Conservation (phyloP, 2,329 filamentous ascomycete species). For the Beauveria sp. region DNA sequence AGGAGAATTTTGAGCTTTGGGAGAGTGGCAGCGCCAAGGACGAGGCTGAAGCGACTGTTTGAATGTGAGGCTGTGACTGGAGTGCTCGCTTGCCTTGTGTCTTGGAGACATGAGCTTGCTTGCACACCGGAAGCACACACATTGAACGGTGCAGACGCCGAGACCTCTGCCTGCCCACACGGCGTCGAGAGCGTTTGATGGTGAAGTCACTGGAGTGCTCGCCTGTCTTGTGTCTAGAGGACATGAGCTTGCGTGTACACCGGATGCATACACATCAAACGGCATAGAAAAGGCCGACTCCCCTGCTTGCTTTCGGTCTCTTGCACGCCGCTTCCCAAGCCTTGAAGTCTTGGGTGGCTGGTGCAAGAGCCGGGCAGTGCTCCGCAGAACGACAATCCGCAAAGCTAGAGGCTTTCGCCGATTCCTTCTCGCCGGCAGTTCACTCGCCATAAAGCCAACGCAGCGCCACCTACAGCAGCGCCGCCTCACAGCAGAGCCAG, state of each 20-base stretch:
- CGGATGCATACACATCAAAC: background rate
- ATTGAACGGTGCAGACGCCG: background rate
- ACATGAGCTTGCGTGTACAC: background rate
- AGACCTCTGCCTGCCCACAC: background rate
- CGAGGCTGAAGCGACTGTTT: constrained; percentile 32
- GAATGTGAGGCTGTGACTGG: background rate
- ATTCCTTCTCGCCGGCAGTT: background rate
- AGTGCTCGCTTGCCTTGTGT: background rate
- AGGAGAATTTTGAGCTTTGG: constrained; percentile 60
- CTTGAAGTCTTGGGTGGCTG: background rate
- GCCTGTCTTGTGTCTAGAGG: background rate
- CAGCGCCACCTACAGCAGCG: background rate
- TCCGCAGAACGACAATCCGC: background rate
- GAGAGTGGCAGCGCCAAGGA: constrained; percentile 61
- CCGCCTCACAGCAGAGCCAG: too few species aligned
- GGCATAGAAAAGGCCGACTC: background rate
- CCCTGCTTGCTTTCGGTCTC: background rate
- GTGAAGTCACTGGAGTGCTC: background rate
- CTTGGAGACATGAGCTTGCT: background rate
- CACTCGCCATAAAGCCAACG: background rate
- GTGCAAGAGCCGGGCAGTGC: background rate
- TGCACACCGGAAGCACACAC: background rate
- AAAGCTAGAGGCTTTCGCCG: background rate
- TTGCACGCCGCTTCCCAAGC: background rate
- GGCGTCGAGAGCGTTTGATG: too few species aligned